Conservation (phyloP, 495 filamentous ascomycete species). For the Cercophora samala region DNA sequence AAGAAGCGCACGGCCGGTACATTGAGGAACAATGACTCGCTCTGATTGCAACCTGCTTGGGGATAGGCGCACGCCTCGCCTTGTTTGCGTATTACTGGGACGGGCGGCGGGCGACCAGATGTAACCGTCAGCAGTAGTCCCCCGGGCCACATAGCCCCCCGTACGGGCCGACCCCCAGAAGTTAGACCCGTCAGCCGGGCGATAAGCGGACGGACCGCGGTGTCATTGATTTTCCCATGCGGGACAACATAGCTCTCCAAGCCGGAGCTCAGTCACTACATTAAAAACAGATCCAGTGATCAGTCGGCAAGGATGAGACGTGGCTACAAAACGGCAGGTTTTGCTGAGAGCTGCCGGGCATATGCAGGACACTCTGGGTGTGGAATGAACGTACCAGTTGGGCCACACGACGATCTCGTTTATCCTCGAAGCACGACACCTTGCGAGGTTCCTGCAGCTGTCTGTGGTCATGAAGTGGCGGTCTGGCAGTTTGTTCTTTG, state of each 20-base stretch:
- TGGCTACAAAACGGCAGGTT: background rate
- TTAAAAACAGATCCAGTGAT: background rate
- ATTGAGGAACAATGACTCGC: constrained; percentile 5
- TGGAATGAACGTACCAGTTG: background rate
- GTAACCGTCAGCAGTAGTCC: constrained; percentile 4
- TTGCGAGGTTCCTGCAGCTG: background rate
- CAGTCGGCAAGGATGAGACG: background rate
- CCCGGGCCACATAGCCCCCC: constrained; percentile 1
- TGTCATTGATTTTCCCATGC: background rate
- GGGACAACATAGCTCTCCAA: background rate
- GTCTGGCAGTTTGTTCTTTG: background rate
- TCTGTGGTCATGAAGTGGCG: background rate
- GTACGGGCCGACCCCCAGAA: constrained; percentile 8
- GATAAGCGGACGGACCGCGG: background rate
- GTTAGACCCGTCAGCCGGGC: background rate
- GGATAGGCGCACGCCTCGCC: background rate
- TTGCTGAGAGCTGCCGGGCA: background rate
- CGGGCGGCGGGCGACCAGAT: background rate
- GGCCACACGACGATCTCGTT: background rate
- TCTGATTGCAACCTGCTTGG: background rate
- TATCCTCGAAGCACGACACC: too few species aligned
- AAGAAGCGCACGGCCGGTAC: constrained; percentile 2
- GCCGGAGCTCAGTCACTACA: background rate
- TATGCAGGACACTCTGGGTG: background rate
- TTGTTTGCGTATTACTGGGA: background rate